Percentiles rank a stretch among this genome's conserved stretches.
These are phyloP conservation scores for Elymus sibiricus DNA, from an alignment of 176 grass and related monocot species.

Conservation along the genomic window DNA sequence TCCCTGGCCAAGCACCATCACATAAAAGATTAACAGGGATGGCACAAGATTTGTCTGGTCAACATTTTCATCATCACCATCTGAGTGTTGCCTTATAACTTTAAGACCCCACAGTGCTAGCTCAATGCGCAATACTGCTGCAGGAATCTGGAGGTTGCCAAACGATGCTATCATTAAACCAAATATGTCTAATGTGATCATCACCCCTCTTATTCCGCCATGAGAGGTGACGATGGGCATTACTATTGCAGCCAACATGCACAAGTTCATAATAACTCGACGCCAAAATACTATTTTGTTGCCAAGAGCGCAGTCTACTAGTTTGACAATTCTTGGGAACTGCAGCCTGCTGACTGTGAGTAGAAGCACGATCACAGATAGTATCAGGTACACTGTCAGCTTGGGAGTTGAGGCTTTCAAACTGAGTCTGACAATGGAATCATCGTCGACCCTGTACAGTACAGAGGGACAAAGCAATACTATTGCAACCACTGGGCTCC, in stretches of 20 bases:
- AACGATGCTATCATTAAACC: background rate
- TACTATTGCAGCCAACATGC: background rate
- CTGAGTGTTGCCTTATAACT: fast-evolving
- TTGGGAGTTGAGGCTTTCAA: background rate
- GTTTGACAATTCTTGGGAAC: background rate
- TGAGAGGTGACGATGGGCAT: background rate
- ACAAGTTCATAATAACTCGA: background rate
- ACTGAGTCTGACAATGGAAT: background rate
- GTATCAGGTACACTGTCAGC: background rate
- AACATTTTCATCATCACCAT: background rate
- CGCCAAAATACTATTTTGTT: background rate
- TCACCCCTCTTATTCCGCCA: fast-evolving
- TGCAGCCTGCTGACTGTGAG: background rate
- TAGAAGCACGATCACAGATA: background rate
- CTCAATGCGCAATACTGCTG: background rate
- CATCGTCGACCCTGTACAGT: background rate
- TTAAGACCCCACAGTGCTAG: background rate
- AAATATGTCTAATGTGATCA: fast-evolving
- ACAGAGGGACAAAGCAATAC: background rate
- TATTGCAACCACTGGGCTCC: background rate
- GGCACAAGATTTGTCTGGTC: background rate
- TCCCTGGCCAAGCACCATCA: constrained; percentile 10
- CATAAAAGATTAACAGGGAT: constrained; percentile 2
- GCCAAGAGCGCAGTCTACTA: background rate
- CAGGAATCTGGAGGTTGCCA: constrained; percentile 26